These are phyloP conservation scores for Austroboletus niveus DNA, from an alignment of 1,284 basidiomycete genomes.

Conservation along the genomic window DNA sequence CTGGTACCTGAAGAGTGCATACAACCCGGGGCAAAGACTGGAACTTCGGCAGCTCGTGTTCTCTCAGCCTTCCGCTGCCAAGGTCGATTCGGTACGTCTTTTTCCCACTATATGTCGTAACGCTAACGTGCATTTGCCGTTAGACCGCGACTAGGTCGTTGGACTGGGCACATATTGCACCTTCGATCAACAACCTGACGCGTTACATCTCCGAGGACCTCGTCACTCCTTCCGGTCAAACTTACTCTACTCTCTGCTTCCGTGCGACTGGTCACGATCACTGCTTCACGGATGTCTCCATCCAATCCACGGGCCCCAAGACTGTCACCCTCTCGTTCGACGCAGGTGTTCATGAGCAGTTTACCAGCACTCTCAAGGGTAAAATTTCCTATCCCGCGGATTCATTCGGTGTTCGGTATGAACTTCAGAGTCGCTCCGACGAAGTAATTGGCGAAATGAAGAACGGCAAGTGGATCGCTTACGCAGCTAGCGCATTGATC, in stretches of 20 bases:
- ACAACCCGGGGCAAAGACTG: constrained; percentile 38
- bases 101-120: not conserved
- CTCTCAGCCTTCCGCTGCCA: constrained; percentile 40
- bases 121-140: constrained; percentile 4
- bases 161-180: constrained; percentile 31
- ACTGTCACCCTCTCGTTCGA: constrained; percentile 61
- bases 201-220: constrained; percentile 46
- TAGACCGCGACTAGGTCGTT: constrained; percentile 24
- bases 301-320: constrained; percentile 38
- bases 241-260: constrained; percentile 39
- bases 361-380: constrained; percentile 45
- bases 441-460: constrained; percentile 64
- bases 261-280: constrained; percentile 21
- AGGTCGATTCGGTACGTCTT: constrained; percentile 35
- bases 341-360: constrained; percentile 49
- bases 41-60: constrained; percentile 70
- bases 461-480: constrained; percentile 82
- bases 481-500: constrained; percentile 78
- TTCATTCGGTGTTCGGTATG: constrained; percentile 41
- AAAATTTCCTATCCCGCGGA: constrained; percentile 37
- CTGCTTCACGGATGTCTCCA: constrained; percentile 44
- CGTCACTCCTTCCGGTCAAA: constrained; percentile 39
- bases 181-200: constrained; percentile 49
- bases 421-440: constrained; percentile 38
- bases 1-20: constrained; percentile 42